Evolutionary conservation across 352 stramenopile genomes (phyloP).

Genomic region (Globisporangium recalcitrans): DNA sequence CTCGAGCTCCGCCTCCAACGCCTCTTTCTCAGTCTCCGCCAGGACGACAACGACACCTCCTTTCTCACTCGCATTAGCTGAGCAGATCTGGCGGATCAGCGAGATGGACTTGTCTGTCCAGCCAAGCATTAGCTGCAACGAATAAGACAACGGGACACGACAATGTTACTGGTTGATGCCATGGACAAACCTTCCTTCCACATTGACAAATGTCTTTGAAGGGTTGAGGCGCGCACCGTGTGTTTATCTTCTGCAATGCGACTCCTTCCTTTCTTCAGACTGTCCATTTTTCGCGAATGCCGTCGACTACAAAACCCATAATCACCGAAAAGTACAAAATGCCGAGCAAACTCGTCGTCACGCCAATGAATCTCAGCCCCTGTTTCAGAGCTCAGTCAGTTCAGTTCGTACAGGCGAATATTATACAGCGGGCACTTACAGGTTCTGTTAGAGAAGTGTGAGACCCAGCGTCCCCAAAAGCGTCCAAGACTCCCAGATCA

Average conservation of each 20-base stretch:
- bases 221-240: slow-evolving; percentile 35
- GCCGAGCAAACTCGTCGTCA: slow-evolving; percentile 53
- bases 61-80: slow-evolving; percentile 84
- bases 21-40: slow-evolving; percentile 68
- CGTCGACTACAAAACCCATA: slow-evolving; percentile 87
- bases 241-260: slow-evolving; percentile 77
- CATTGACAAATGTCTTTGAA: too few species aligned
- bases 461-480: slow-evolving; percentile 49
- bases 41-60: slow-evolving; percentile 80
- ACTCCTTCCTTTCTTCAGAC: slow-evolving; percentile 83
- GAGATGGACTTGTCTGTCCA: slow-evolving; percentile 87
- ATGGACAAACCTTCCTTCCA: too few species aligned
- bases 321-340: slow-evolving; percentile 89
- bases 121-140: slow-evolving; percentile 63
- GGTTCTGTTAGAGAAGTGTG: slow-evolving; percentile 35
- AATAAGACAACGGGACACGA: neutral
- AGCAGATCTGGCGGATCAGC: slow-evolving; percentile 79
- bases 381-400: slow-evolving; percentile 12
- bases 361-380: slow-evolving; percentile 50
- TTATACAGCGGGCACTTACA: slow-evolving; percentile 25
- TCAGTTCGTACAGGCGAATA: neutral
- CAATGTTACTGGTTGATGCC: neutral
- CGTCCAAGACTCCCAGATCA: slow-evolving; percentile 59
- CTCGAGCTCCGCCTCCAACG: slow-evolving; percentile 60
- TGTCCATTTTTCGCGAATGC: slow-evolving; percentile 87